Evolutionary conservation across 768 basidiomycete genomes (phyloP).

Genomic region (Hericium rajendrae): DNA sequence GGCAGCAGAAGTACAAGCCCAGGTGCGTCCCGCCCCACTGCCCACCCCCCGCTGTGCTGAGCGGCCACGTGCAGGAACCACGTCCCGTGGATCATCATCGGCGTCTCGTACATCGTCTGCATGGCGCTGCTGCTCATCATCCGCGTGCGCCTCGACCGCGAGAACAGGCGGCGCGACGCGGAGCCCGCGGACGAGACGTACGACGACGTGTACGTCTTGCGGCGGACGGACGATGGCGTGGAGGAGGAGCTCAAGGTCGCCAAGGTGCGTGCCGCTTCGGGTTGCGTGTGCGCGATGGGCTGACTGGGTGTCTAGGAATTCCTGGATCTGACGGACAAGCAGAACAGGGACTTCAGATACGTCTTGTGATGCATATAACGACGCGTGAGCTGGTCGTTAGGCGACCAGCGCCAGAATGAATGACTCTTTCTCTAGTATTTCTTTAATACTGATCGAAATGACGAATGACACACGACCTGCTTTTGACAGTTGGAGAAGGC

Average conservation of each 20-base stretch:
- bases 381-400: too few species aligned
- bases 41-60: not conserved
- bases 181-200: slow-evolving; percentile 44
- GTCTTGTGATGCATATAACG: slow-evolving; percentile 33
- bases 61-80: slow-evolving; percentile 33
- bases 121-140: slow-evolving; percentile 40
- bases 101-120: slow-evolving; percentile 48
- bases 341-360: slow-evolving; percentile 68
- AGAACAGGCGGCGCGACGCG: slow-evolving; percentile 56
- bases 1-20: slow-evolving; percentile 58
- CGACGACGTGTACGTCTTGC: slow-evolving; percentile 55
- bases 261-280: slow-evolving; percentile 36
- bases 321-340: slow-evolving; percentile 62
- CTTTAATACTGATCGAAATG: too few species aligned
- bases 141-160: slow-evolving; percentile 40
- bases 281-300: not conserved
- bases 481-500: too few species aligned
- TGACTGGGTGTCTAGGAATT: slow-evolving; percentile 38
- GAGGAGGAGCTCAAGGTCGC: slow-evolving; percentile 48
- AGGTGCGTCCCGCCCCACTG: slow-evolving; percentile 28
- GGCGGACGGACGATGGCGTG: slow-evolving; percentile 39
- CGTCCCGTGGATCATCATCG: slow-evolving; percentile 72
- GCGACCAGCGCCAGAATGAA: too few species aligned
- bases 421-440: too few species aligned
- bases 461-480: too few species aligned